Conservation (phyloP, 1,284 basidiomycete species). For the Tilletia walkeri region DNA sequence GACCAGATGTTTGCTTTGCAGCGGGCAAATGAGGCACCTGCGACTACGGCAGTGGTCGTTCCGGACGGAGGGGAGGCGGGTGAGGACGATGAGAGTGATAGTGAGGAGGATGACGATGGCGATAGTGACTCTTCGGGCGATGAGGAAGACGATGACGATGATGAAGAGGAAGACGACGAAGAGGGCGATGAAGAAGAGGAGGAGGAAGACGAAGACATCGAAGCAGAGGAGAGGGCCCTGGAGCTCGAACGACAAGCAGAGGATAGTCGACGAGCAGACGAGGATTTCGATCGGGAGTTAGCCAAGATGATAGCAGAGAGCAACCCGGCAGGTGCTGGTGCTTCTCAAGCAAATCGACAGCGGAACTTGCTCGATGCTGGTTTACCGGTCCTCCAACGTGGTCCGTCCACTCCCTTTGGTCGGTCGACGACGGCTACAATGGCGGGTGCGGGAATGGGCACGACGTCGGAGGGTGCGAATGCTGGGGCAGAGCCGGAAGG, state of each 20-base stretch:
- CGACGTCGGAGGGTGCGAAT: constrained; percentile 51
- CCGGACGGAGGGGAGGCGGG: not conserved
- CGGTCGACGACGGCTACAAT: constrained; percentile 61
- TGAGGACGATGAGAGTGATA: constrained; percentile 27
- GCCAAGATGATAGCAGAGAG: constrained; percentile 83
- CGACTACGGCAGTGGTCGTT: not conserved
- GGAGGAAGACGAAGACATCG: constrained; percentile 31
- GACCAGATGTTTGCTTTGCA: constrained; percentile 76
- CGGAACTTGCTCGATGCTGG: constrained; percentile 26
- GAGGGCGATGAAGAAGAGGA: constrained; percentile 24
- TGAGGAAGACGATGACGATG: constrained; percentile 55
- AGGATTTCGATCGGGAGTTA: constrained; percentile 90
- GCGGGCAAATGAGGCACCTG: constrained; percentile 14
- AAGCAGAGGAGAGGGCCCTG: constrained; percentile 63
- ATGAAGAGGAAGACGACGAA: constrained; percentile 23
- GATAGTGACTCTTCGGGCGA: constrained; percentile 55
- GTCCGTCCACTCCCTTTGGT: constrained; percentile 59
- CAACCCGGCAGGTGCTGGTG: constrained; percentile 59
- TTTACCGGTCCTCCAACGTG: constrained; percentile 26
- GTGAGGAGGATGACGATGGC: constrained; percentile 55
- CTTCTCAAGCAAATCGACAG: constrained; percentile 20
- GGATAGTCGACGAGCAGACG: constrained; percentile 73
- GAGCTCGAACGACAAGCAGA: constrained; percentile 58
- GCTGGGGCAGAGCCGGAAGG: constrained; percentile 20
- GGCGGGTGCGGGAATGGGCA: constrained; percentile 24